These are phyloP conservation scores for Cystobasidium sp. DNA, from an alignment of 1,284 basidiomycete species.

Conservation along the genomic window DNA sequence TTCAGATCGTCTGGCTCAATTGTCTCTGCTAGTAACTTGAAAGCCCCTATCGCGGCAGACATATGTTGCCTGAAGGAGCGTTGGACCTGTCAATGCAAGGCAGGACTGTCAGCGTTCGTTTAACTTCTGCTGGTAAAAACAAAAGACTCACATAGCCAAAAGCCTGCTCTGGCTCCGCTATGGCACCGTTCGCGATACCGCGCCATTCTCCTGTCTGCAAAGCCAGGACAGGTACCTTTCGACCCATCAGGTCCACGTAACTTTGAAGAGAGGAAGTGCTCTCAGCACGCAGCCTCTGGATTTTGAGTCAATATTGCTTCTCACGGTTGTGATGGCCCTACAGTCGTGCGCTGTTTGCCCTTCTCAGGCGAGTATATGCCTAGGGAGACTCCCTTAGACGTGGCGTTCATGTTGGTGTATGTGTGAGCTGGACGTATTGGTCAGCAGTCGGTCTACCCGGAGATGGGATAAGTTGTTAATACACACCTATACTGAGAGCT, in stretches of 20 bases:
- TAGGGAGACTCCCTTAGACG: conserved; percentile 78
- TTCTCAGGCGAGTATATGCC: conserved; percentile 70
- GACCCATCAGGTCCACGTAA: conserved; percentile 82
- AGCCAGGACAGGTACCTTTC: conserved; percentile 77
- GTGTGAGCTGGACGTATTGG: conserved; percentile 69
- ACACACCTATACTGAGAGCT: conserved; percentile 79
- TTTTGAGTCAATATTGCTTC: not conserved
- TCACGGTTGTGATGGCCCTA: conserved; percentile 77
- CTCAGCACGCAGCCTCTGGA: not conserved
- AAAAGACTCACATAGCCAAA: conserved; percentile 82
- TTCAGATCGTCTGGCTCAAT: conserved; percentile 82
- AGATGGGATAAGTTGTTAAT: not conserved
- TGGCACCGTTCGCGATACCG: conserved; percentile 73
- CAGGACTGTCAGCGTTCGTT: conserved; percentile 68
- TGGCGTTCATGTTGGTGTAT: conserved; percentile 88
- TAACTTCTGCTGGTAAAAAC: conserved; percentile 70
- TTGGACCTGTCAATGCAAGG: conserved; percentile 23
- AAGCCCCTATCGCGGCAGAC: conserved; percentile 35
- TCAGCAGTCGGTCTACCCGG: not conserved
- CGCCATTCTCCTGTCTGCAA: conserved; percentile 74
- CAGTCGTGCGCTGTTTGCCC: conserved; percentile 63
- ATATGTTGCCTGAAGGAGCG: conserved; percentile 42
- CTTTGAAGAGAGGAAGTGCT: conserved; percentile 8
- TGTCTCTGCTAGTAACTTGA: conserved; percentile 58
- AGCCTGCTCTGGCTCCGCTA: conserved; percentile 72